Percentiles rank a stretch among this genome's conserved stretches.
Evolutionary conservation across 106 monocot species (phyloP).

Genomic region (Allium fistulosum): DNA sequence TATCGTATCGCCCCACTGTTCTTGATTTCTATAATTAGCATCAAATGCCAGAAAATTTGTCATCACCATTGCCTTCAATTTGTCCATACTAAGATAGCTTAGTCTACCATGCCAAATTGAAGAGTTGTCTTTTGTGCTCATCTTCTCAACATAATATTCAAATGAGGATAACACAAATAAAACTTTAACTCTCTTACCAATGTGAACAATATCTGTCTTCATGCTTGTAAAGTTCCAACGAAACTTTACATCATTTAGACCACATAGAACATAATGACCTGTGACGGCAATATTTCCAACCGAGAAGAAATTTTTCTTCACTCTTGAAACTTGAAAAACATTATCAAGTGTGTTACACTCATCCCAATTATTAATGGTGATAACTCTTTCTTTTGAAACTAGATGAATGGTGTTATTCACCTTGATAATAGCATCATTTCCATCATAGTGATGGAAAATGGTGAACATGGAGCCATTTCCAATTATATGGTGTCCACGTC

Average conservation of each 20-base stretch:
- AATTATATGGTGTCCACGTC: no score
- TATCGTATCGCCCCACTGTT: no score
- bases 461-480: no score
- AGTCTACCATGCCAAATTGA: slow-evolving; percentile 3
- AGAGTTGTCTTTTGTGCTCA: neutral
- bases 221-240: neutral
- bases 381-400: no score
- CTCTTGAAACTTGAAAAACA: neutral
- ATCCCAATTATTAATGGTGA: no score
- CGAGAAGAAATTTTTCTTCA: slow-evolving; percentile 9
- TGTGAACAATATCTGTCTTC: neutral
- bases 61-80: neutral
- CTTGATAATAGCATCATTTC: no score
- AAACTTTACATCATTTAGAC: neutral
- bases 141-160: slow-evolving; percentile 3
- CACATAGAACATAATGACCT: neutral
- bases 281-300: neutral
- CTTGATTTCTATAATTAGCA: no score
- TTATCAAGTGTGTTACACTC: no score
- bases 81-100: slow-evolving; percentile 2
- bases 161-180: slow-evolving; percentile 4
- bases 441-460: no score
- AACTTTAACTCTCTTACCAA: neutral
- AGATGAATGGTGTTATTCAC: no score
- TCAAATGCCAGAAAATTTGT: neutral